Conservation (phyloP, 2,329 filamentous ascomycete genomes). For the Pseudopithomyces maydicus region DNA sequence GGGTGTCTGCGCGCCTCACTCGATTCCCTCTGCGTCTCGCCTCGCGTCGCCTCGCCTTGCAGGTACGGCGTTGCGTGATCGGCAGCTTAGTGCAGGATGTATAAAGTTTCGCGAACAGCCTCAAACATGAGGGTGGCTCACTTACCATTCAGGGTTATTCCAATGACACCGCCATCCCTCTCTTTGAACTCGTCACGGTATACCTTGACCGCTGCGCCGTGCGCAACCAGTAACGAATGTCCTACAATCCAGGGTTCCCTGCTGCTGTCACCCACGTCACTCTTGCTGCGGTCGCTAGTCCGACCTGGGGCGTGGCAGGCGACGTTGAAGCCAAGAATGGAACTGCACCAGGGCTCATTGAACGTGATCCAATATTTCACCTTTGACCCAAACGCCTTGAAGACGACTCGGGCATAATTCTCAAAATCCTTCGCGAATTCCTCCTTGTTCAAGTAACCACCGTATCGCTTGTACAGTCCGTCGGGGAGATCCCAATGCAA, state of each 20-base stretch:
- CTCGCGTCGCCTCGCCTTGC: background rate
- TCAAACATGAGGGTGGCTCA: constrained; percentile 20
- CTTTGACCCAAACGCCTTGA: constrained; percentile 71
- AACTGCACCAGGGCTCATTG: constrained; percentile 87
- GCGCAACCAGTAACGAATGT: constrained; percentile 79
- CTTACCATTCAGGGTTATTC: constrained; percentile 82
- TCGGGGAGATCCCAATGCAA: constrained; percentile 90
- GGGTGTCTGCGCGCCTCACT: background rate
- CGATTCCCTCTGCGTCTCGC: background rate
- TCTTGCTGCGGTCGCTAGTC: constrained; percentile 75
- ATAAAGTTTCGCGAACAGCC: constrained; percentile 18
- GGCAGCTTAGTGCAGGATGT: constrained; percentile 18
- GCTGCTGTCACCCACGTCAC: constrained; percentile 71
- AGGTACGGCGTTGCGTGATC: constrained; percentile 17
- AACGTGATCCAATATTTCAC: constrained; percentile 91
- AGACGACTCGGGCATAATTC: constrained; percentile 76
- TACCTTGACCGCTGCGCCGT: constrained; percentile 78
- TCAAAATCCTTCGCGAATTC: constrained; percentile 85
- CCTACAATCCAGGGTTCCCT: constrained; percentile 83
- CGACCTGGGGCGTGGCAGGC: constrained; percentile 83
- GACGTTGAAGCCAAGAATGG: constrained; percentile 77
- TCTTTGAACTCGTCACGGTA: constrained; percentile 84
- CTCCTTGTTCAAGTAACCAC: constrained; percentile 76
- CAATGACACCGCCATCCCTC: constrained; percentile 75
- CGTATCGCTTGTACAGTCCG: constrained; percentile 78